Evolutionary conservation across 441 rosid genomes (phyloP), one percentile per base, ranked within the genome.

Genomic region (Macaranga tanarius): DNA sequence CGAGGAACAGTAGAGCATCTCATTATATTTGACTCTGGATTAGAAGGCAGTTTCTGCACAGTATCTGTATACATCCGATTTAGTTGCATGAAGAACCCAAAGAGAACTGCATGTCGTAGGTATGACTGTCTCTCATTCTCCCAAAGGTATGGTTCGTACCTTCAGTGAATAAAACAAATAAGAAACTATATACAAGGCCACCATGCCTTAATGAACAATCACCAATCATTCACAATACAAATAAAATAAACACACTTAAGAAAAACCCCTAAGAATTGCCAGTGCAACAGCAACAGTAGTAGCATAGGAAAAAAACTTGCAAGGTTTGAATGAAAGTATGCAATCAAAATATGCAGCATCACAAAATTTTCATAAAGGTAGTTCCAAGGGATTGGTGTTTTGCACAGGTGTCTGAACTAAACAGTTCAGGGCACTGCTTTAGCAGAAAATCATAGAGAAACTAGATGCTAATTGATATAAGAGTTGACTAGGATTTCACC

Each of bases 51-150:
- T 76, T 91, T 95, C 87, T 95, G 99, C 62, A 81, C 80, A 1
- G 97, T 84, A 79, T 90, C 94, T 61, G 90, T 88, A 72, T 95
- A 92, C 89, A 90, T 83, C 71, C 99, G 88, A 78, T 89, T 91
- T 73, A 95, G 90, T 80, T 95, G 99, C 85, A 95, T 95, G 82
- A 95, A 93, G 85, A 95, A 93, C 64, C 98, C 99, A 82, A 93
- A 95, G 80, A 95, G 94, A 67, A 95, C 98, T 75, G 99, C 97
- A 83, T 93, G 97, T 56, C 92, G 87, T 56, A 91, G 82, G 77
- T 93, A 95, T 25, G 97, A 86, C 77, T 92, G 98, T 79, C 80
- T 92, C 85, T 87, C 97, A 77, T 93, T 95, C 84, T 90, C 99
- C 96, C 97, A 88, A 31, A 95, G 88, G 81, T 88, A 92, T 50